Conservation (phyloP, 2,329 filamentous ascomycete genomes). For the Chalaropsis thielavioides region DNA sequence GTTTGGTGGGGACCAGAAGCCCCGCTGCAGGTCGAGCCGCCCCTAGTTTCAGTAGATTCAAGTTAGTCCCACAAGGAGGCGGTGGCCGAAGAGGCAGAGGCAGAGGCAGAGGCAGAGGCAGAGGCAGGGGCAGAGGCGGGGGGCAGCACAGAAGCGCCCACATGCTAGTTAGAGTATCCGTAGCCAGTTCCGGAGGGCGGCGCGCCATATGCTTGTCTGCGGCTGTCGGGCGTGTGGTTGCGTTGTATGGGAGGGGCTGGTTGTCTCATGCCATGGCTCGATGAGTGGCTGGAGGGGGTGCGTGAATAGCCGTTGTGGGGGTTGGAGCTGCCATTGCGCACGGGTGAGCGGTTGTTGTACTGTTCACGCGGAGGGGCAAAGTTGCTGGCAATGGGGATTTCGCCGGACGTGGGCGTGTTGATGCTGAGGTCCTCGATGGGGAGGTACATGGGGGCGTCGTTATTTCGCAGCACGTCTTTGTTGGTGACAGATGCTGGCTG, state of each 20-base stretch:
- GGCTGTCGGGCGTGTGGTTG: constrained; percentile 41
- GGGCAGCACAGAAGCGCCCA: constrained; percentile 12
- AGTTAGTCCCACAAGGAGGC: neutral
- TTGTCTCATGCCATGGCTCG: constrained; percentile 14
- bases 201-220: constrained; percentile 32
- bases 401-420: constrained; percentile 53
- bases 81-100: neutral
- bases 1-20: neutral
- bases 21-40: neutral
- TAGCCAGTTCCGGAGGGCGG: constrained; percentile 15
- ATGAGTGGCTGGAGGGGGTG: constrained; percentile 8
- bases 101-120: neutral
- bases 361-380: constrained; percentile 35
- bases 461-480: constrained; percentile 55
- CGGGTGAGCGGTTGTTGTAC: constrained; percentile 34
- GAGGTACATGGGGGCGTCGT: constrained; percentile 41
- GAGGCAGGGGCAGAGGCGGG: too few relatives aligned
- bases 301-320: constrained; percentile 1
- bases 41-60: neutral
- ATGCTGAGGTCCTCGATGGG: constrained; percentile 31
- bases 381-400: constrained; percentile 51
- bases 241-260: constrained; percentile 39
- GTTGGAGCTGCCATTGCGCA: constrained; percentile 33
- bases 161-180: constrained; percentile 17
- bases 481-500: constrained; percentile 53